Evolutionary conservation across 768 basidiomycete species (phyloP), one percentile per base, ranked within the genome.

Genomic region (Pleurotus tuber-regium): DNA sequence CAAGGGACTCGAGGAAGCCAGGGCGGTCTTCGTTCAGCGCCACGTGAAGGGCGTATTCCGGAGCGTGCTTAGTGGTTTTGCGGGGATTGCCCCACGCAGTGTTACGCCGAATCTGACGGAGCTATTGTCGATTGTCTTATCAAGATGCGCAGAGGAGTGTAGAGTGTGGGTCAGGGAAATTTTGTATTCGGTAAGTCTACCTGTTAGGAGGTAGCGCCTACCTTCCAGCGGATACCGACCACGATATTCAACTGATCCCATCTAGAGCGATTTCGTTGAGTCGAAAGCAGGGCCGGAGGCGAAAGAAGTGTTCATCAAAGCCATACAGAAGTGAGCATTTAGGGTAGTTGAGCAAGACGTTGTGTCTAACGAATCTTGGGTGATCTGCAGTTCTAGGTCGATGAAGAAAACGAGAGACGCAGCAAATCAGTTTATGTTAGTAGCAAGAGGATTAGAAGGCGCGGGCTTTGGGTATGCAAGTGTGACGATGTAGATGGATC

Each of bases 401-500:
- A 70, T 83, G 2, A 87, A 85, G 62, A 78, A 76, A 57, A 91
- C 85, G 29, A 74, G 87, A 55, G 92, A 93, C 31, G 92, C 92
- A 0, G 84, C 91, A 9, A 84, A 92, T 57, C 89, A 95, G 55
- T 94, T 96, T 65, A 86, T 87, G 1, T 74, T 96, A 0, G 79
- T 96, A 16, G 87, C 91, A 9, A 70, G 92, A 61, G 92, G 92
- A 2, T 66, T 94, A 51, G 90, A 91, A 58, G 89, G 87, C 6
- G 87, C 91, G 7, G 85, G 81, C 54, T 95, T 94, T 66, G 92
- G 92, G 6, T 92, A 88, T 65, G 83, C 90, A 2, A 83, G n/a
- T n/a, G n/a, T n/a, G n/a, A n/a, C n/a, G n/a, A n/a, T n/a, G n/a
- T n/a, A n/a, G n/a, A n/a, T n/a, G n/a, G n/a, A n/a, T n/a, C n/a